These are phyloP conservation scores for Cymbopogon flexuosus DNA, from an alignment of 202 grass and related monocot species.

Conservation along the genomic window DNA sequence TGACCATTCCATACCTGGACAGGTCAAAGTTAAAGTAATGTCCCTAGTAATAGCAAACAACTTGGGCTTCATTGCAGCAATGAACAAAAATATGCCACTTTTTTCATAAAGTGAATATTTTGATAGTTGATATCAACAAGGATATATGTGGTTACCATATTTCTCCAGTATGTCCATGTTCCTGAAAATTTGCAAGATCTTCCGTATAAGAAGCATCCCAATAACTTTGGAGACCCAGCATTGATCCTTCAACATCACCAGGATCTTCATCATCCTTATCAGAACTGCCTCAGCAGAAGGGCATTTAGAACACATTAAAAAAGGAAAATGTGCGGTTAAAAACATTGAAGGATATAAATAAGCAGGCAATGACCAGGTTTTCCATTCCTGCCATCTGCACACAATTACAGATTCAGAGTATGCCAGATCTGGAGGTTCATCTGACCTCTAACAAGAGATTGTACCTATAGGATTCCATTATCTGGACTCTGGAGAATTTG, in stretches of 20 bases:
- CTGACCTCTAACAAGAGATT: background rate
- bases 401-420: background rate
- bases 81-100: background rate
- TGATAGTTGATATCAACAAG: background rate
- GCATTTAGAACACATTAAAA: constrained; percentile 3
- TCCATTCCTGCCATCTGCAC: background rate
- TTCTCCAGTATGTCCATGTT: constrained; percentile 82
- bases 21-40: background rate
- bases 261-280: constrained; percentile 80
- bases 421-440: background rate
- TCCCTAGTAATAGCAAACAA: background rate
- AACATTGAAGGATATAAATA: constrained; percentile 7
- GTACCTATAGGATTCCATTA: background rate
- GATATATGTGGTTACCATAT: constrained; percentile 55
- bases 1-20: background rate
- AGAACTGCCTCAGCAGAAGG: constrained; percentile 42
- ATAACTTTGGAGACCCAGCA: constrained; percentile 88
- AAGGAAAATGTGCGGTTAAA: background rate
- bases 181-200: constrained; percentile 86
- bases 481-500: background rate
- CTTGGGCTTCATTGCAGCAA: background rate
- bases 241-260: constrained; percentile 66
- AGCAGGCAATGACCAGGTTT: background rate
- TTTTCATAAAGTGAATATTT: background rate
- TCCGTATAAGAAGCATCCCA: constrained; percentile 90